A percentile compares a stretch with the other conserved stretches of the same genome.
Conservation (phyloP, 257 asterid genomes). For the Paraleonurus japonicus region DNA sequence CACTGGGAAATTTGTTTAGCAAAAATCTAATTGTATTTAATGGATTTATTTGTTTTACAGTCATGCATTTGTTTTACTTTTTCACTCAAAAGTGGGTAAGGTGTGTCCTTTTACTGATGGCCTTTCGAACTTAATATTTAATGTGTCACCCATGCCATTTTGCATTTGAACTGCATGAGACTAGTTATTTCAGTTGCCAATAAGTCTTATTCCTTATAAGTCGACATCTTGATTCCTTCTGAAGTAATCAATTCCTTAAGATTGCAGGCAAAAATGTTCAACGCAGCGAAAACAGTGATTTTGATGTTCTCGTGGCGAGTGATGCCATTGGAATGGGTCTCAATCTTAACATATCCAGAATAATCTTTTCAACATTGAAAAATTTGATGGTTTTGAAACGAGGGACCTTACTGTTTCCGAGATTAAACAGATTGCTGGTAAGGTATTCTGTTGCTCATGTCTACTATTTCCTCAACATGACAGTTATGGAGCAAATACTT, state of each 20-base stretch:
- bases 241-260: slow-evolving; percentile 52
- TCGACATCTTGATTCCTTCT: slow-evolving; percentile 23
- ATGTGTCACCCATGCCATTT: slow-evolving; percentile 2
- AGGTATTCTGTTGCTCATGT: slow-evolving; percentile 14
- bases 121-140: neutral
- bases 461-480: slow-evolving; percentile 14
- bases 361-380: slow-evolving; percentile 73
- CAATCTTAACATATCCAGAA: slow-evolving; percentile 92
- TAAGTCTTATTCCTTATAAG: neutral
- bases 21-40: neutral
- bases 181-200: slow-evolving; percentile 1
- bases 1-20: slow-evolving; percentile 16
- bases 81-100: neutral
- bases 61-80: neutral
- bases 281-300: slow-evolving; percentile 72
- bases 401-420: slow-evolving; percentile 83
- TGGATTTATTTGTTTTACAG: neutral
- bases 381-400: slow-evolving; percentile 73
- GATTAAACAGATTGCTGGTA: slow-evolving; percentile 98
- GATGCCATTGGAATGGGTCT: slow-evolving; percentile 99
- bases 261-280: slow-evolving; percentile 97
- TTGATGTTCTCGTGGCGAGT: slow-evolving; percentile 92
- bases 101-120: neutral
- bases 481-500: slow-evolving; percentile 7
- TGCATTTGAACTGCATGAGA: slow-evolving; percentile 1